Evolutionary conservation across 306 rosid species (phyloP), one percentile per base, ranked within the genome.

Genomic region (Cajanus cajan): DNA sequence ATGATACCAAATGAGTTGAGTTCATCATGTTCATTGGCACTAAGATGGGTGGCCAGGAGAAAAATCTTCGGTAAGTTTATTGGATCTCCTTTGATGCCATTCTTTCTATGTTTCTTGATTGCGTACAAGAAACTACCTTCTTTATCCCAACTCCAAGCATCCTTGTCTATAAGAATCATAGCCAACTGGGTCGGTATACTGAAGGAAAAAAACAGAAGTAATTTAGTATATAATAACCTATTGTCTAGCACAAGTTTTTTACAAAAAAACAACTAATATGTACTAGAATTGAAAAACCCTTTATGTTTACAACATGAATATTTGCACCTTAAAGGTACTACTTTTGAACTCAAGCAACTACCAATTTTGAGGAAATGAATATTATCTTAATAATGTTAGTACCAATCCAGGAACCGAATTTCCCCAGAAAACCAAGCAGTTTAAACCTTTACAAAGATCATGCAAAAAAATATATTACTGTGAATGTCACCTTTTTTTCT

Each of bases 161-260:
- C 98, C 85, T 87, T 87, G 79, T 92, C 98, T 51, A 95, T 71
- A 48, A 95, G 86, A 73, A 95, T 87, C 90, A 95, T 85, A 37
- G 92, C 87, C 79, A 87, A 79, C 65, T 73, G 82, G 19, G 58
- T 21, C 7, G 88, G 78, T 70, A 70, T 34, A 64, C 94, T 92
- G 89, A 36, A 39, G 62, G 55, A 77, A 40, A 14, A 55, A 74
- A 28, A 82, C 45, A 71, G 12, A 21, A 57, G 8, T 61, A 69
- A 21, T 43, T 75, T 19, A 67, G 86, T 44, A 79, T 69, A 64
- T 52, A n/a, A 36, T 54, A 71, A 21, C 15, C 2, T 71, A 39
- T 75, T 57, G 44, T 57, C 50, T 67, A 45, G 59, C 22, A 24
- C 47, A 80, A 5, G 12, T 13, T n/a, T 7, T 59, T 11, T 18